Conservation (phyloP, 805 yeast genomes). For the Candida arabinofermentans region DNA sequence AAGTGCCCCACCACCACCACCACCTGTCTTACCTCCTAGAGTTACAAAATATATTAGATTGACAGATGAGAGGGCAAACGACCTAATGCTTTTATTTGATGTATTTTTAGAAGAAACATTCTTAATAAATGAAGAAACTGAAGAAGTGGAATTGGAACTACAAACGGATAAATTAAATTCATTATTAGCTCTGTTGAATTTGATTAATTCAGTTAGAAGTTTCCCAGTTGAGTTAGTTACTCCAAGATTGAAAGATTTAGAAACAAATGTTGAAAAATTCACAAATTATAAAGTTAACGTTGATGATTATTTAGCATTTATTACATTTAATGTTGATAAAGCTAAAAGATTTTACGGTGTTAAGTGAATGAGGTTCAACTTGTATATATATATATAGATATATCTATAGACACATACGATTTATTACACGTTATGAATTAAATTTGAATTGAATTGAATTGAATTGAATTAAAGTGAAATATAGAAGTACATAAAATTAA, state of each 20-base stretch:
- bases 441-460: no score
- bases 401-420: not conserved
- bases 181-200: constrained; percentile 54
- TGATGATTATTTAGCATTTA: constrained; percentile 11
- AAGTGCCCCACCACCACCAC: constrained; percentile 2
- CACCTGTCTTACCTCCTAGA: constrained; percentile 40
- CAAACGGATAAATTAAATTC: constrained; percentile 34
- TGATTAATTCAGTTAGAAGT: constrained; percentile 30
- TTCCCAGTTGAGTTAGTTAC: constrained; percentile 7
- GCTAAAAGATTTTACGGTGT: constrained; percentile 11
- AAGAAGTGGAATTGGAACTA: constrained; percentile 9
- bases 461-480: not conserved
- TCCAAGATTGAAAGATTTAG: not conserved
- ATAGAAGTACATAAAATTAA: no score
- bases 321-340: constrained; percentile 20
- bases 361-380: not conserved
- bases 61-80: constrained; percentile 37
- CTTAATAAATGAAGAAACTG: constrained; percentile 2
- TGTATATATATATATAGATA: not conserved
- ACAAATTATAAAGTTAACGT: not conserved
- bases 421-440: no score
- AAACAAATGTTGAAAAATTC: not conserved
- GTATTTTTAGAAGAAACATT: constrained; percentile 36
- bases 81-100: constrained; percentile 41
- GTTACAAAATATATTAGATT: constrained; percentile 38